Base-by-base conservation (phyloP, 164 flowering plant genomes). In the Santalum album region DNA sequence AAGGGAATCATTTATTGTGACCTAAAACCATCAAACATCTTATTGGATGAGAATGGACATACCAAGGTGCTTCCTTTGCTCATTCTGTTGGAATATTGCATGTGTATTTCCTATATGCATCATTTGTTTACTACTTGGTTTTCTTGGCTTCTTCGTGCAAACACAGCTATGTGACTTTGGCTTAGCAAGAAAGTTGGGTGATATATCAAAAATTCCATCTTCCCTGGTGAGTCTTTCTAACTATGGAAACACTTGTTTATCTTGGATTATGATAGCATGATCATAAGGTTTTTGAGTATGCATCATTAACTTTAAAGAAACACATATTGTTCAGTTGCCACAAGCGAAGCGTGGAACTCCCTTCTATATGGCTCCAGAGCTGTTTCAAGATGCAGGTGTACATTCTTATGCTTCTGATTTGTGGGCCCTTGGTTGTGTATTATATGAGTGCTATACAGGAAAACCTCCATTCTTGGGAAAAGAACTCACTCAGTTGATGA, bases 301-400 rank as follows among this genome's bases (percentile, higher is more conserved):
- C 61, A 56, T 40, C n/a, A n/a, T n/a, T n/a, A n/a, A n/a, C n/a
- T n/a, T n/a, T n/a, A n/a, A n/a, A n/a, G n/a, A n/a, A n/a, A n/a
- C 42, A 11, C 42, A 3, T 45, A 39, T 32, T 67, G 25, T 56
- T 49, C 60, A 87, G 95, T 67, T 87, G 68, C 96, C 92, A 42
- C 99, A 79, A 66, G 86, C 95, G 65, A 94, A 90, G 65, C 91
- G 97, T 59, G 99, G 97, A 66, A 85, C 99, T 20, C 99, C 99
- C 1, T 82, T 75, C 65, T 94, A 94, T 60, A 90, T 94, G 99
- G 97, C 99, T 62, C 97, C 99, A 40, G 99, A 90, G 75, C 73
- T 94, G 47, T 94, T 90, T 63, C 89, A 84, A 59, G 97, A 94
- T 50, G 97, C 84, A 64, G 97, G 96, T 17, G 89, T 94, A 36